These are phyloP conservation scores for Cladosporium sp. DNA, from an alignment of 2,329 filamentous ascomycete genomes.

Conservation along the genomic window DNA sequence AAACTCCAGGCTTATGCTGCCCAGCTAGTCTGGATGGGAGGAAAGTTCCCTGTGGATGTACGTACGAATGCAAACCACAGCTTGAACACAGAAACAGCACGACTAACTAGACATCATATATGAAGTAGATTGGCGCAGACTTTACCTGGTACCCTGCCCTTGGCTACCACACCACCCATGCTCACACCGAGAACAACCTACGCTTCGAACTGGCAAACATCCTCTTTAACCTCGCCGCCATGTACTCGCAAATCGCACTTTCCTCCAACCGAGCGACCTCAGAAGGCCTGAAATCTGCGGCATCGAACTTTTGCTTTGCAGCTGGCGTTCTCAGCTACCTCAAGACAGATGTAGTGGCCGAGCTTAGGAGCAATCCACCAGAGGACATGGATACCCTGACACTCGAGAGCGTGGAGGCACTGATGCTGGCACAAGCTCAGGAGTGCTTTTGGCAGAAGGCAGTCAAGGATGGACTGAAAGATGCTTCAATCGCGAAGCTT, in stretches of 20 bases:
- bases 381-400: slow-evolving; percentile 95
- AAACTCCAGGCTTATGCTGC: slow-evolving; percentile 90
- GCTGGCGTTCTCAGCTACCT: slow-evolving; percentile 81
- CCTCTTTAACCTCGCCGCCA: slow-evolving; percentile 85
- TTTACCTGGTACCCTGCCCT: slow-evolving; percentile 95
- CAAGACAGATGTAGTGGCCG: slow-evolving; percentile 70
- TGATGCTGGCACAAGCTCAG: slow-evolving; percentile 88
- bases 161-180: slow-evolving; percentile 55
- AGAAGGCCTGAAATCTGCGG: slow-evolving; percentile 81
- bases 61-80: slow-evolving; percentile 23
- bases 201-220: slow-evolving; percentile 86
- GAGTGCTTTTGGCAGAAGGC: slow-evolving; percentile 99
- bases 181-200: slow-evolving; percentile 54
- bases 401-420: slow-evolving; percentile 73
- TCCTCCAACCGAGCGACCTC: slow-evolving; percentile 71
- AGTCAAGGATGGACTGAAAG: slow-evolving; percentile 88
- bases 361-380: slow-evolving; percentile 76
- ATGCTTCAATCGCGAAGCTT: slow-evolving; percentile 84
- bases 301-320: slow-evolving; percentile 82
- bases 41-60: slow-evolving; percentile 95
- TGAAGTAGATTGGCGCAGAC: slow-evolving; percentile 74
- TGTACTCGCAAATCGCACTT: slow-evolving; percentile 89
- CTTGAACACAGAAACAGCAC: not conserved
- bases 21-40: slow-evolving; percentile 86
- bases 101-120: slow-evolving; percentile 5